A percentile compares a stretch with the other conserved stretches of the same genome.
These are phyloP conservation scores for Dendrobium nobile DNA, from an alignment of 106 monocot species.

Conservation along the genomic window DNA sequence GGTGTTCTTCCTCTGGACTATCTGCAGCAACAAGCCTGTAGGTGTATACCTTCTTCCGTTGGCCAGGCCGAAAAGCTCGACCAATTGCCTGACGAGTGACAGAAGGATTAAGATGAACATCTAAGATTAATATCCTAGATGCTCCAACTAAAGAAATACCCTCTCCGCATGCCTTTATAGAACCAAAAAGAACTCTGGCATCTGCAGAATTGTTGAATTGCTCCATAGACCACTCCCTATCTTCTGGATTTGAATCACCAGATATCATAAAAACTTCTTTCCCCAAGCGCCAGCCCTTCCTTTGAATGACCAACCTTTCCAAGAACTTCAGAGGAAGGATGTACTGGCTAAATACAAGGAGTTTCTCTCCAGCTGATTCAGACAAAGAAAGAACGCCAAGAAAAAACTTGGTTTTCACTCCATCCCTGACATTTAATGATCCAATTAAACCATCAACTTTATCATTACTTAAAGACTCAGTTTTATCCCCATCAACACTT, in stretches of 20 bases:
- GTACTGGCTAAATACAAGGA: constrained; percentile 84
- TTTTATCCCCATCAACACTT: constrained; percentile 34
- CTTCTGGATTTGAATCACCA: constrained; percentile 71
- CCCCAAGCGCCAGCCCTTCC: constrained; percentile 70
- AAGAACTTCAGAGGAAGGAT: constrained; percentile 84
- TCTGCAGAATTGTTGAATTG: constrained; percentile 75
- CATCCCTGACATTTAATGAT: constrained; percentile 47
- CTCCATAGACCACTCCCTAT: constrained; percentile 73
- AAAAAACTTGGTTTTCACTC: constrained; percentile 83
- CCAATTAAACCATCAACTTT: constrained; percentile 39
- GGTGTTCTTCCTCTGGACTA: constrained; percentile 63
- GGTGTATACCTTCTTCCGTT: constrained; percentile 55
- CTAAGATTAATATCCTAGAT: constrained; percentile 73
- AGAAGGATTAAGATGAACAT: constrained; percentile 92
- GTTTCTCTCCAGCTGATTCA: constrained; percentile 59
- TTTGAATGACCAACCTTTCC: constrained; percentile 44
- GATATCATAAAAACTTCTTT: constrained; percentile 80
- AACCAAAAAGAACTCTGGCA: constrained; percentile 84
- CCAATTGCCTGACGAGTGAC: constrained; percentile 95
- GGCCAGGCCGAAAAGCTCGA: constrained; percentile 85
- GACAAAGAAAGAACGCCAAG: constrained; percentile 53
- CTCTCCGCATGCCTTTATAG: constrained; percentile 97
- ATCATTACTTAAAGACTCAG: constrained; percentile 11
- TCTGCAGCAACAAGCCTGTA: constrained; percentile 83
- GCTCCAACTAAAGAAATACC: constrained; percentile 91